Percentiles rank a stretch among this genome's conserved stretches.
These are phyloP conservation scores for Iberis pinnata DNA, from an alignment of 345 rosid genomes.

Conservation along the genomic window DNA sequence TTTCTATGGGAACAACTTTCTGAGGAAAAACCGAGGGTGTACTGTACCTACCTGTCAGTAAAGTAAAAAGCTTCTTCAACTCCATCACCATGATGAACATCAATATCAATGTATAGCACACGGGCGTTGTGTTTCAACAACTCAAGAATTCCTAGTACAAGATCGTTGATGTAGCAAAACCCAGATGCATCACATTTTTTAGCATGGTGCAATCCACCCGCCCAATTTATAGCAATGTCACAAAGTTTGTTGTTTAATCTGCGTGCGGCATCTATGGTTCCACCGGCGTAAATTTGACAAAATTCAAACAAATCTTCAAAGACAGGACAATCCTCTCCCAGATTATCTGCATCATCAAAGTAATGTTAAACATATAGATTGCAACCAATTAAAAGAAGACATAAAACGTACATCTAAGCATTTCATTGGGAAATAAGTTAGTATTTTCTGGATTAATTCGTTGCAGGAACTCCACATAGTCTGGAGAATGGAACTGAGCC, in stretches of 20 bases:
- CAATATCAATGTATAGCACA: conserved; percentile 84
- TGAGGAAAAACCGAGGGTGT: too few species aligned
- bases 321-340: conserved; percentile 98
- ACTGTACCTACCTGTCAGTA: conserved; percentile 98
- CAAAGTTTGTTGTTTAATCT: conserved; percentile 87
- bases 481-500: conserved; percentile 92
- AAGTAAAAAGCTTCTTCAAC: conserved; percentile 98
- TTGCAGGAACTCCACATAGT: conserved; percentile 86
- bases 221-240: conserved; percentile 99
- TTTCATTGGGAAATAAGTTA: conserved; percentile 49
- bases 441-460: conserved; percentile 74
- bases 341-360: conserved; percentile 51
- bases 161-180: conserved; percentile 94
- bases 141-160: conserved; percentile 93
- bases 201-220: conserved; percentile 98
- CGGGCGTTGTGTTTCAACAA: conserved; percentile 85
- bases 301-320: conserved; percentile 90
- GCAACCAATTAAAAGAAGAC: not conserved
- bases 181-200: conserved; percentile 97
- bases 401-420: conserved; percentile 54
- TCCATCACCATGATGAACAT: conserved; percentile 99
- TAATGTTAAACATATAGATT: not conserved
- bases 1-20: not conserved
- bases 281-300: conserved; percentile 97
- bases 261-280: conserved; percentile 95